Evolutionary conservation across 1,284 basidiomycete species (phyloP).

Genomic region (Puccinia coronata): DNA sequence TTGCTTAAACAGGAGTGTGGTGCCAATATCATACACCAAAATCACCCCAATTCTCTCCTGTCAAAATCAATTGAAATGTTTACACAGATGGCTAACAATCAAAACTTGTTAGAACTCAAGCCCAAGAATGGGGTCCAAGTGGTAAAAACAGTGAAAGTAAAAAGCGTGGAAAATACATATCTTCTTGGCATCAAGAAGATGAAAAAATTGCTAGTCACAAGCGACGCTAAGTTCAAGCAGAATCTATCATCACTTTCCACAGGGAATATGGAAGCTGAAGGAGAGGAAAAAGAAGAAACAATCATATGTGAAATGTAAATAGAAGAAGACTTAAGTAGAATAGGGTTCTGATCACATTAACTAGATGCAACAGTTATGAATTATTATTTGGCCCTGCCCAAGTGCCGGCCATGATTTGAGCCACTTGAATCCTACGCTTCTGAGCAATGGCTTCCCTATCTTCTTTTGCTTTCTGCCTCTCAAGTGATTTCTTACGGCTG

Average conservation of each 20-base stretch:
- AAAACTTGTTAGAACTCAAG: neutral
- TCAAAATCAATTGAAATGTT: neutral
- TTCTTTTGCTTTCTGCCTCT: neutral
- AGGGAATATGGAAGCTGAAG: neutral
- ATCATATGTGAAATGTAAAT: too few relatives aligned
- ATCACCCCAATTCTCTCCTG: neutral
- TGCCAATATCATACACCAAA: neutral
- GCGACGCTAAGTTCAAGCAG: too few relatives aligned
- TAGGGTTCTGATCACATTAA: too few relatives aligned
- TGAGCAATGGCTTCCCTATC: too few relatives aligned
- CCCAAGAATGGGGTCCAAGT: too few relatives aligned
- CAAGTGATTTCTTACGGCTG: neutral
- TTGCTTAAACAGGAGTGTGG: neutral
- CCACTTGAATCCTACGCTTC: neutral
- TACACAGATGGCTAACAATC: neutral
- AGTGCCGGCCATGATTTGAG: neutral
- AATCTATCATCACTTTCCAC: neutral
- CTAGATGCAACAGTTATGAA: too few relatives aligned
- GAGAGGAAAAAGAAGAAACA: too few relatives aligned
- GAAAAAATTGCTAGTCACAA: too few relatives aligned
- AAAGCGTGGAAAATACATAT: neutral
- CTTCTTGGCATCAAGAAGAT: neutral
- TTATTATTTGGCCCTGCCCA: too few relatives aligned
- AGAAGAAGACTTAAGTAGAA: too few relatives aligned
- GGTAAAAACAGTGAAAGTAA: neutral